Evolutionary conservation across 176 grass and related monocot species (phyloP), one percentile per base, ranked within the genome.

Genomic region (Elymus sibiricus): DNA sequence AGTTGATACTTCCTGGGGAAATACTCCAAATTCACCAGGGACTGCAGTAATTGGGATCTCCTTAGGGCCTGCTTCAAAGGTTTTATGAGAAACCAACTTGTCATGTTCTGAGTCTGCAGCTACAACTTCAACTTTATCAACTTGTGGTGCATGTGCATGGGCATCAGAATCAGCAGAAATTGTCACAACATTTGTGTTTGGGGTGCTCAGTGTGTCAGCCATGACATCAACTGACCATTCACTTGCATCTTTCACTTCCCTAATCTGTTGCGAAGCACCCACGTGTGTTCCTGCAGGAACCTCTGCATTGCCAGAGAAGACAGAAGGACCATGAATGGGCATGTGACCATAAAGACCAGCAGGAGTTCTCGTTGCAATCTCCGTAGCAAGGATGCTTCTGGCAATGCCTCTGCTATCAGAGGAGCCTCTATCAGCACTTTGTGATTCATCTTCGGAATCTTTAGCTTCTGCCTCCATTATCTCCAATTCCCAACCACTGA

Each of bases 401-500:
- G 26, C 44, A 86, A 68, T 76, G 38, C 15, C 32, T 85, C 58
- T 89, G 44, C 22, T 35, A 38, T 64, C 53, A 53, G 60, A 76
- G 51, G 65, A 80, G 31, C 68, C 86, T 84, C 11, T 80, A 15
- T 35, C 83, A 77, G 44, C 78, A 81, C 89, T 74, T 79, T 84
- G 82, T 69, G 73, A 74, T 91, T 95, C 93, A 81, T 94, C 84
- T 72, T 92, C 96, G 1, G 93, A 98, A 58, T 95, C 96, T 44
- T 86, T 92, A 32, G 47, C 96, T 84, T 95, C 88, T 26, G 90
- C 86, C 55, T 95, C 93, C 86, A 95, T 91, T 46, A 94, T 86
- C 79, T 98, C 93, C 85, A 94, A 76, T 51, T 98, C 92, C 90
- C 93, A 98, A 67, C 88, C 80, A 90, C 96, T 98, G 84, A 27